phyloP scores from a whole-genome alignment of 1,284 basidiomycete genomes.

The Stygiomarasmius scandens region DNA sequence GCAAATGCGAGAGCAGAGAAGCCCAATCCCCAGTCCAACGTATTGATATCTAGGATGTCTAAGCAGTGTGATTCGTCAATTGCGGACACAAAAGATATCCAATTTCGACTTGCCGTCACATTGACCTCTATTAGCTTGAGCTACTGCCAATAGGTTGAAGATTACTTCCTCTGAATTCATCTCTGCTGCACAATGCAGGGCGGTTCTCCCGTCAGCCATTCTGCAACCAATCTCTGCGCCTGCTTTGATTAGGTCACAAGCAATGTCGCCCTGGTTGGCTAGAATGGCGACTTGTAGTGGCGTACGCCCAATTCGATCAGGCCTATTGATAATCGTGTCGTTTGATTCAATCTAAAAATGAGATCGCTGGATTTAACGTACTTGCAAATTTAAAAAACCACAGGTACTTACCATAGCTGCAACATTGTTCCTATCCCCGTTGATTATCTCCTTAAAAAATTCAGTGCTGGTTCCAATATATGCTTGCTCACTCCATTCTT shows the following conservation, averaged over 20 bases:
- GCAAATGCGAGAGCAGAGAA: constrained; percentile 57
- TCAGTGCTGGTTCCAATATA: constrained; percentile 55
- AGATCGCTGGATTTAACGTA: background rate
- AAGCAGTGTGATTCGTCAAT: constrained; percentile 21
- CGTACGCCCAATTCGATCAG: constrained; percentile 62
- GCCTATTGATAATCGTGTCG: constrained; percentile 38
- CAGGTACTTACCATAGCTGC: constrained; percentile 38
- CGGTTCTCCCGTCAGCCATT: constrained; percentile 54
- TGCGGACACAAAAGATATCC: constrained; percentile 17
- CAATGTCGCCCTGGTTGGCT: constrained; percentile 45
- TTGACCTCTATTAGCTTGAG: constrained; percentile 43
- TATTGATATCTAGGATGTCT: constrained; percentile 50
- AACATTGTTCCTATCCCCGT: constrained; percentile 42
- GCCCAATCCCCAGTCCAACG: constrained; percentile 58
- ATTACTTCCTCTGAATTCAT: constrained; percentile 43
- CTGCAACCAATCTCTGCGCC: constrained; percentile 56
- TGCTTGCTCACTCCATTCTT: constrained; percentile 62
- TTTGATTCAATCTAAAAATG: background rate
- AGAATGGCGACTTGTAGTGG: constrained; percentile 57
- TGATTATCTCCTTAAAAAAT: constrained; percentile 56
- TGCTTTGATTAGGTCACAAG: constrained; percentile 51
- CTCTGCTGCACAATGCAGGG: constrained; percentile 59
- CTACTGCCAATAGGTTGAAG: constrained; percentile 52
- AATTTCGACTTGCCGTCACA: constrained; percentile 2
- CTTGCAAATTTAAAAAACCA: constrained; percentile 27